Base-by-base conservation (phyloP, 129 eudicot species). In the Smallanthus sonchifolius region DNA sequence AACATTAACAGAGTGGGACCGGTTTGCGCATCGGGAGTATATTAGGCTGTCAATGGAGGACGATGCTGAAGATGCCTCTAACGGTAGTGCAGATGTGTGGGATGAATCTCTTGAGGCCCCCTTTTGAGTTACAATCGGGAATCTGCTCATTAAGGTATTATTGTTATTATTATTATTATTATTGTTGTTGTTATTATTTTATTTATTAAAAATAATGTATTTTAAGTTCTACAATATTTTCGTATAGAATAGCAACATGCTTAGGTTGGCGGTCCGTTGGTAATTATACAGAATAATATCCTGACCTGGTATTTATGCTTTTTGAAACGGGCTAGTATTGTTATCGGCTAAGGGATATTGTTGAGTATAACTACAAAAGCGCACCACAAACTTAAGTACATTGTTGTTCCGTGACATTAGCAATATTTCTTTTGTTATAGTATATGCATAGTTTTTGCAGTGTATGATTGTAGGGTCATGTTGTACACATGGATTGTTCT, bases 11-110 rank as follows among this genome's bases (percentile, higher is more conserved):
- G 99, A 95, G 44, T 95, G 99, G 99, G 99, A 95, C 72, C 92
- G 99, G 16, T 95, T 95, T 81, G 99, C 99, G 7, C 99, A 91
- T 77, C 82, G 99, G 72, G 99, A 95, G 68, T 95, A 89, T 57
- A 89, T 89, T 40, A 80, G 96, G 81, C 87, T 89, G 15, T 89
- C 96, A 51, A 89, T 89, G 96, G 96, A 89, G 61, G 91, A 89
- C 75, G 91, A 89, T 86, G 96, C 85, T 52, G 96, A 89, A 67
- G 96, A 89, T 45, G 91, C 92, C 68, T 86, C 96, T 14, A 89
- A 89, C 61, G 96, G 96, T 24, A 89, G 96, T 80, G 96, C 91
- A 77, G 96, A 89, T 80, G 96, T 89, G 48, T 89, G 96, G 96
- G 96, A 89, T 68, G 96, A 89, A 84, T 86, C 96, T 45, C 89